A percentile compares a stretch with the other conserved stretches of the same genome.
These are phyloP conservation scores for Phytopythium helicoides DNA, from an alignment of 352 stramenopile species.

Conservation along the genomic window DNA sequence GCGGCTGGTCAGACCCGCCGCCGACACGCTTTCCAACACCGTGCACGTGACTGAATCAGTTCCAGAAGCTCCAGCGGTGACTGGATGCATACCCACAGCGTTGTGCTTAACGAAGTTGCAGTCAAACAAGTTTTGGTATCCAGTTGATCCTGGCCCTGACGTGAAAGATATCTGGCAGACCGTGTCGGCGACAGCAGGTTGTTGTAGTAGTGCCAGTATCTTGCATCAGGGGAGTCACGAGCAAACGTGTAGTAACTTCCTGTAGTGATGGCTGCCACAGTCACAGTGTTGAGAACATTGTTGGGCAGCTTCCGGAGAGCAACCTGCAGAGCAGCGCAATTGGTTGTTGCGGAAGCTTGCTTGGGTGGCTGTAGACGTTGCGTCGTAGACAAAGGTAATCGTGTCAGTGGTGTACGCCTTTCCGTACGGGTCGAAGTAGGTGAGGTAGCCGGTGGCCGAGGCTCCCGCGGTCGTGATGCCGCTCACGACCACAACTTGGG, in stretches of 20 bases:
- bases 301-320: conserved; percentile 53
- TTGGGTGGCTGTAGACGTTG: too few species aligned
- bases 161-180: conserved; percentile 47
- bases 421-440: conserved; percentile 74
- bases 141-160: conserved; percentile 47
- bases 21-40: conserved; percentile 8
- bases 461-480: too few species aligned
- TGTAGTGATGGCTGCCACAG: conserved; percentile 4
- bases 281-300: conserved; percentile 60
- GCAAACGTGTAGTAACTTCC: conserved; percentile 23
- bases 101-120: conserved; percentile 43
- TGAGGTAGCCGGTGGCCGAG: conserved; percentile 32
- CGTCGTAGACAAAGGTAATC: conserved; percentile 36
- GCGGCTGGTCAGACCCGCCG: not conserved
- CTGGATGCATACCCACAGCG: conserved; percentile 36
- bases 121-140: conserved; percentile 52
- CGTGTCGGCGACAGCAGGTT: not conserved
- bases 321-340: conserved; percentile 34
- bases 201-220: not conserved
- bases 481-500: conserved; percentile 29
- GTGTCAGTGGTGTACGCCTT: conserved; percentile 55
- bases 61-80: conserved; percentile 1
- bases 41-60: too few species aligned
- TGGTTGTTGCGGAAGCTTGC: too few species aligned
- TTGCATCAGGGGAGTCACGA: conserved; percentile 12